Base-by-base conservation (phyloP, 805 yeast species). In the Candida jianshihensis region DNA sequence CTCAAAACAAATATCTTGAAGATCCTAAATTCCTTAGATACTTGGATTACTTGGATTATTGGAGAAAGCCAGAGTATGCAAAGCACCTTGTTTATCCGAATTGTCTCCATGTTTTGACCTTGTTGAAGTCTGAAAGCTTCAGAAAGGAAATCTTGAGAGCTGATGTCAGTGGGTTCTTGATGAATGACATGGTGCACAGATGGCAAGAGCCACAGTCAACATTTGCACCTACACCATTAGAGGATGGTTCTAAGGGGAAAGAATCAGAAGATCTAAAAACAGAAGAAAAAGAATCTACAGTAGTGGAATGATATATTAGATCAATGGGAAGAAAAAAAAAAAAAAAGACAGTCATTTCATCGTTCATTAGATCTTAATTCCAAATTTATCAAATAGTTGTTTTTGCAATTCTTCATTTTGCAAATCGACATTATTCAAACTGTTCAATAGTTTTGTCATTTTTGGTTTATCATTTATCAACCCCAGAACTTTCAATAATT, bases 61-160 rank as follows among this genome's bases (percentile, higher is more conserved):
- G 97, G 97, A 67, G 80, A 37, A 51, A 68, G 33, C 88, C 88
- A 3, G 69, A 78, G 44, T 81, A 81, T 54, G 73, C 85, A 26
- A 73, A 68, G 60, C 84, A 66, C 60, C 65, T 77, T 46, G 92
- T 81, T 53, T 73, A 86, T 52, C 97, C 98, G 3, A 85, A 90
- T 56, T 82, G 96, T 54, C 67, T 90, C 13, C 92, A 86, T 52
- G 73, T 90, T 22, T 64, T 90, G 41, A 75, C 46, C 8, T 34
- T 51, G 31, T 36, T 78, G 11, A 73, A 73, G 46, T 64, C 61
- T 24, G 69, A 66, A 34, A 68, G 66, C 30, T 78, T 77, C 45
- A 61, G 86, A 37, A 63, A 63, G 37, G 73, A 70, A 42, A 75
- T 79, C 3, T 62, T 73, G 41, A 68, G 73, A 52, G 65, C 77